Evolutionary conservation across 371 early-diverging fungal species (phyloP).

Genomic region (Syncephalastrum sp.): DNA sequence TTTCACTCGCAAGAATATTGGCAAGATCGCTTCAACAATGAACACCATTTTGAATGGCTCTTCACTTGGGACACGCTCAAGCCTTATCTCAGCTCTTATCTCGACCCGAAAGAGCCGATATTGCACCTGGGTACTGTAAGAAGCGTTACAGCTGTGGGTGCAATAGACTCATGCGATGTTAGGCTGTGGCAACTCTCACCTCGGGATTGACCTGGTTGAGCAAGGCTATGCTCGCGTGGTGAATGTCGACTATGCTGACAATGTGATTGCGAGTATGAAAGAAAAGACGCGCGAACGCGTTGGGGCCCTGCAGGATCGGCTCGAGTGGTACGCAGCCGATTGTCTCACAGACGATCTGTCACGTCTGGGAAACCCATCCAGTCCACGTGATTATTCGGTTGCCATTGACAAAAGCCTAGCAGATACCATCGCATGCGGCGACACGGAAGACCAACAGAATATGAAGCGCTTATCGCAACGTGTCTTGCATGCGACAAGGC

Average conservation of each 20-base stretch:
- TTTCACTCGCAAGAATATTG: conserved; percentile 47
- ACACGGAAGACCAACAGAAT: conserved; percentile 26
- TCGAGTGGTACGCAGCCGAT: conserved; percentile 29
- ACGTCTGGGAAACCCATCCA: conserved; percentile 2
- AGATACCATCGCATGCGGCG: conserved; percentile 47
- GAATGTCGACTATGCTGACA: conserved; percentile 48
- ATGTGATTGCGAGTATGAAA: conserved; percentile 45
- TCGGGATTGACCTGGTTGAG: conserved; percentile 45
- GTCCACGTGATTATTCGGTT: conserved; percentile 15
- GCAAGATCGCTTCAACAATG: conserved; percentile 45
- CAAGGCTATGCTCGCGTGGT: conserved; percentile 27
- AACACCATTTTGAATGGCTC: conserved; percentile 47
- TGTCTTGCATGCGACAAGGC: conserved; percentile 18
- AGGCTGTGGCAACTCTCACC: conserved; percentile 58
- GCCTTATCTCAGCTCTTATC: conserved; percentile 14
- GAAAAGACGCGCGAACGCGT: conserved; percentile 12
- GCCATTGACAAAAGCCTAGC: conserved; percentile 42
- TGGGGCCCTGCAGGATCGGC: conserved; percentile 12
- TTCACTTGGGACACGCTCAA: conserved; percentile 25
- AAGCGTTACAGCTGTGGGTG: background rate
- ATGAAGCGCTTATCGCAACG: conserved; percentile 19
- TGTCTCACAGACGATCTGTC: conserved; percentile 20
- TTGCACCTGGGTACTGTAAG: conserved; percentile 29
- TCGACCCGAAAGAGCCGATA: conserved; percentile 22
- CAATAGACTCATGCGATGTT: background rate